Percentiles rank a stretch among this genome's conserved stretches.
Conservation (phyloP, 257 asterid genomes). For the Dorcoceras hygrometricum region DNA sequence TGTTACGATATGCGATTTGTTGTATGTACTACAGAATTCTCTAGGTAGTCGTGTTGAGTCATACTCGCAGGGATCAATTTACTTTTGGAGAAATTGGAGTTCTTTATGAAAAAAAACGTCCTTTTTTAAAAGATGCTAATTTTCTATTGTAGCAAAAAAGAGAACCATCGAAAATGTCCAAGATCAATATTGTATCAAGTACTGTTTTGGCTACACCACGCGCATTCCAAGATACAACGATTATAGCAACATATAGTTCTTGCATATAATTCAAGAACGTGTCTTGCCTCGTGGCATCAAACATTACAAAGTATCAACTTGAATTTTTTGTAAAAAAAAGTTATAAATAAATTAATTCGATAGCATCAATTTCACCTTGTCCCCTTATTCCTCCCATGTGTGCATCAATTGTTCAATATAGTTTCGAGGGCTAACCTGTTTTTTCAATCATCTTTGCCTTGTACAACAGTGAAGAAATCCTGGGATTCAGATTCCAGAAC, state of each 20-base stretch:
- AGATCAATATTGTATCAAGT: too few relatives aligned
- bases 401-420: background rate
- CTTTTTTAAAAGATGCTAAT: conserved; percentile 27
- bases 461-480: conserved; percentile 43
- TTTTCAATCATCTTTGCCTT: conserved; percentile 53
- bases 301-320: background rate
- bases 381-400: too few relatives aligned
- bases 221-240: background rate
- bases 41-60: background rate
- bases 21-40: too few relatives aligned
- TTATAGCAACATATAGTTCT: background rate
- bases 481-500: conserved; percentile 25
- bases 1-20: too few relatives aligned
- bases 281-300: background rate
- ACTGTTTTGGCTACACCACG: too few relatives aligned
- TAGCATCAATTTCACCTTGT: too few relatives aligned
- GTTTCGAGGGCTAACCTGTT: conserved; percentile 46
- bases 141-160: conserved; percentile 29
- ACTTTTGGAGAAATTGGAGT: conserved; percentile 15
- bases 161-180: conserved; percentile 25
- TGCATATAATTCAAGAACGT: too few relatives aligned
- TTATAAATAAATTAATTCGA: background rate
- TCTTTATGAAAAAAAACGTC: conserved; percentile 20
- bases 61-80: background rate
- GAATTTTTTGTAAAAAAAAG: too few relatives aligned